These are phyloP conservation scores for Candida wancherniae DNA, from an alignment of 805 yeast genomes.

Conservation along the genomic window DNA sequence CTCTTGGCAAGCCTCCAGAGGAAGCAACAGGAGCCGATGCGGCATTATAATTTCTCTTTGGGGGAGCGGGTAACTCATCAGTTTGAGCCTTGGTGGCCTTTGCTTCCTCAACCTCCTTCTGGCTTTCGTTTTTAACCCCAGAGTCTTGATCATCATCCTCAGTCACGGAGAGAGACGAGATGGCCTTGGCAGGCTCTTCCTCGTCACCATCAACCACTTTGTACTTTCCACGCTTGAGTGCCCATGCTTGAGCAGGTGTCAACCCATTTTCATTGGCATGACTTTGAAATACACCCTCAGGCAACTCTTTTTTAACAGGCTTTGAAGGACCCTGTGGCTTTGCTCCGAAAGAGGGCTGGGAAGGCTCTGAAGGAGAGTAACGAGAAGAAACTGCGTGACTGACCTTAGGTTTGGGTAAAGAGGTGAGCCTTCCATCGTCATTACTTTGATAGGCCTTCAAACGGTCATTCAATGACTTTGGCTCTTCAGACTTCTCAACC, in stretches of 20 bases:
- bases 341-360: slow-evolving; percentile 13
- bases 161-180: slow-evolving; percentile 1
- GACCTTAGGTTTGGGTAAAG: slow-evolving; percentile 61
- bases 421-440: slow-evolving; percentile 48
- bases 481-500: slow-evolving; percentile 20
- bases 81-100: background rate
- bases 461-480: slow-evolving; percentile 47
- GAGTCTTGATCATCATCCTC: slow-evolving; percentile 13
- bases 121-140: slow-evolving; percentile 5
- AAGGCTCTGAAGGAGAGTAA: slow-evolving; percentile 33
- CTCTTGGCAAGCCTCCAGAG: no score
- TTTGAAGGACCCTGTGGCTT: slow-evolving; percentile 8
- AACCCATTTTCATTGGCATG: slow-evolving; percentile 66
- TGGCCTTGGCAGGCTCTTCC: slow-evolving; percentile 4
- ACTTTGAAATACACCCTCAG: slow-evolving; percentile 12
- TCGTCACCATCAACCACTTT: slow-evolving; percentile 33
- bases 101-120: background rate
- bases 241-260: slow-evolving; percentile 95
- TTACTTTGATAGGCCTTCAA: slow-evolving; percentile 37
- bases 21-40: no score
- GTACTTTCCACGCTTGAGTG: slow-evolving; percentile 75
- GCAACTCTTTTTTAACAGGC: slow-evolving; percentile 24
- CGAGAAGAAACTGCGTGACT: slow-evolving; percentile 47
- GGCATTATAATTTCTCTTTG: slow-evolving; percentile 17
- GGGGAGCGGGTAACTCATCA: slow-evolving; percentile 17